Evolutionary conservation across 2,329 filamentous ascomycete species (phyloP).

Genomic region (Niveomyces coronatus): DNA sequence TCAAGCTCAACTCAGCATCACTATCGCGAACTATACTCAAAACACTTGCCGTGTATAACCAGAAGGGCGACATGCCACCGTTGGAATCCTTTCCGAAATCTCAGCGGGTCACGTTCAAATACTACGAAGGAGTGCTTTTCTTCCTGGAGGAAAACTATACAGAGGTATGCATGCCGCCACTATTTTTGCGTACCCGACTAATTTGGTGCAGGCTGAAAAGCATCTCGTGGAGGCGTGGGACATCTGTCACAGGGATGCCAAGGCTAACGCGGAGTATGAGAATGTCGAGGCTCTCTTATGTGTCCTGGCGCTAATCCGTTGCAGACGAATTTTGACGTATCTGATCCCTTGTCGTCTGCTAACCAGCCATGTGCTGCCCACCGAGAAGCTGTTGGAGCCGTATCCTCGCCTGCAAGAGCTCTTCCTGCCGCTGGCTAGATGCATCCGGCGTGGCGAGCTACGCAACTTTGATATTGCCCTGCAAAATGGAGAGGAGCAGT

Average conservation of each 20-base stretch:
- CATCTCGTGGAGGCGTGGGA: conserved; percentile 71
- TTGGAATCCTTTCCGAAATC: conserved; percentile 74
- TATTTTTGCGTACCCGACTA: neutral
- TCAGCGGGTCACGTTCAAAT: conserved; percentile 91
- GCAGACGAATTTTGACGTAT: conserved; percentile 81
- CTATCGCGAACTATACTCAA: conserved; percentile 84
- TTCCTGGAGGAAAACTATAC: conserved; percentile 92
- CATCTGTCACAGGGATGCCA: conserved; percentile 64
- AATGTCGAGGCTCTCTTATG: too few species aligned
- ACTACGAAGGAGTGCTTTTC: conserved; percentile 86
- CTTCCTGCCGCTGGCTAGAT: conserved; percentile 66
- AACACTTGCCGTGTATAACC: conserved; percentile 63
- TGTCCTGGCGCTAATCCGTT: conserved; percentile 14
- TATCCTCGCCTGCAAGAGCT: conserved; percentile 68
- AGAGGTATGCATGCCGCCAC: conserved; percentile 39
- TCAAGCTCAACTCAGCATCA: conserved; percentile 84
- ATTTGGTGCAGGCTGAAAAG: conserved; percentile 54
- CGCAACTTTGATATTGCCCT: conserved; percentile 76
- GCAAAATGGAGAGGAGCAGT: conserved; percentile 74
- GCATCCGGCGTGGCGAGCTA: conserved; percentile 76
- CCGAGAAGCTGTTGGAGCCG: conserved; percentile 55
- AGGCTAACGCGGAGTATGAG: conserved; percentile 73
- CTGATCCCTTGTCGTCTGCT: conserved; percentile 88
- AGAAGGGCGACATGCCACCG: conserved; percentile 67
- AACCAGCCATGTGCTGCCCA: conserved; percentile 78